Evolutionary conservation across 768 basidiomycete species (phyloP).

Genomic region (Termitomyces sp.): DNA sequence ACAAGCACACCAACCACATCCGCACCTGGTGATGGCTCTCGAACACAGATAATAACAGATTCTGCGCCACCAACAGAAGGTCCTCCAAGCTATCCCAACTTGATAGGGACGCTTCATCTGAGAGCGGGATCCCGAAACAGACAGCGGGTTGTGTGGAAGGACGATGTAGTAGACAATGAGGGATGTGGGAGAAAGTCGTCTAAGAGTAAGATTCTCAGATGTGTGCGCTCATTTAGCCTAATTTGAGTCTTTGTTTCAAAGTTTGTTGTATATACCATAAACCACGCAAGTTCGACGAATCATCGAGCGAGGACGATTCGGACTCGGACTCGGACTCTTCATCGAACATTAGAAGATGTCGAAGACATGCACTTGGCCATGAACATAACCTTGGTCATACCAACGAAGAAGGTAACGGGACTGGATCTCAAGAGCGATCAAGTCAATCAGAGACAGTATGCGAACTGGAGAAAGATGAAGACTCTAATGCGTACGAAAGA

Average conservation of each 20-base stretch:
- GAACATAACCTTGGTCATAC: constrained; percentile 4
- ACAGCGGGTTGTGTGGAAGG: constrained; percentile 74
- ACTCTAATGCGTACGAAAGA: constrained; percentile 48
- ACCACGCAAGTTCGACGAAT: constrained; percentile 75
- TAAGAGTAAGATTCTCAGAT: constrained; percentile 61
- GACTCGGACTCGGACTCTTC: constrained; percentile 39
- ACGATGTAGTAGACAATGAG: constrained; percentile 89
- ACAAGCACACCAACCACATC: constrained; percentile 30
- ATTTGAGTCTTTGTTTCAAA: constrained; percentile 22
- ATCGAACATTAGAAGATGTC: constrained; percentile 11
- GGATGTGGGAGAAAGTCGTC: constrained; percentile 85
- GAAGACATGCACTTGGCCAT: constrained; percentile 1
- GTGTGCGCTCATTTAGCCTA: not conserved
- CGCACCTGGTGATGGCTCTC: constrained; percentile 45
- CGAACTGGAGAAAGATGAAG: constrained; percentile 20
- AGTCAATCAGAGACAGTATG: constrained; percentile 16
- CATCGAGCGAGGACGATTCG: constrained; percentile 58
- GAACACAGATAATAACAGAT: constrained; percentile 45
- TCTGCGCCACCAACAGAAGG: constrained; percentile 17
- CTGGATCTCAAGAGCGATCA: constrained; percentile 7
- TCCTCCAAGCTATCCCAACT: constrained; percentile 10
- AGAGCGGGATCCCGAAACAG: constrained; percentile 45
- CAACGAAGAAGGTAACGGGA: not conserved
- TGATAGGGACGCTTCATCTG: constrained; percentile 43
- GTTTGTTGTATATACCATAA: constrained; percentile 97